Evolutionary conservation across 345 rosid genomes (phyloP).

Genomic region (Linum tenue): DNA sequence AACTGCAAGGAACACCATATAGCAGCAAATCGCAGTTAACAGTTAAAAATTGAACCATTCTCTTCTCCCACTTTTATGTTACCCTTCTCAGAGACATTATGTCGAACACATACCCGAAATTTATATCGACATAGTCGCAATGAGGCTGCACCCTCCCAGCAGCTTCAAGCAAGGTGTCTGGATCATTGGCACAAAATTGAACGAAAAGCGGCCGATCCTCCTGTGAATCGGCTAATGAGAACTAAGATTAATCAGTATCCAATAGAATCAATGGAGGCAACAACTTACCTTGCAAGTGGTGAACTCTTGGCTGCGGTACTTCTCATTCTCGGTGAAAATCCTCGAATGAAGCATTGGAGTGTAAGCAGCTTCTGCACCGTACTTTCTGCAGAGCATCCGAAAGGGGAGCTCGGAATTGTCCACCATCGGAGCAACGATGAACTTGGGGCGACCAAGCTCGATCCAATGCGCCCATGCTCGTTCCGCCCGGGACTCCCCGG

Average conservation of each 20-base stretch:
- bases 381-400: conserved; percentile 84
- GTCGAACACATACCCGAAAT: conserved; percentile 55
- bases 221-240: conserved; percentile 22
- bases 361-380: conserved; percentile 87
- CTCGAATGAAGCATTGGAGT: conserved; percentile 94
- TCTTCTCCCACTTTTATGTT: not conserved
- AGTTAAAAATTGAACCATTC: no score
- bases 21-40: not conserved
- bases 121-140: conserved; percentile 90
- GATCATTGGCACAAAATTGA: conserved; percentile 96
- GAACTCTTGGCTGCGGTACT: conserved; percentile 70
- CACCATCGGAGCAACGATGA: conserved; percentile 93
- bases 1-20: conserved; percentile 31
- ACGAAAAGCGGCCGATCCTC: conserved; percentile 94
- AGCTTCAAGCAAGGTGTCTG: conserved; percentile 64
- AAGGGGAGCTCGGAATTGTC: conserved; percentile 97
- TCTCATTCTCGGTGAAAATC: conserved; percentile 66
- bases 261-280: no score
- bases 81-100: not conserved
- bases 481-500: conserved; percentile 40
- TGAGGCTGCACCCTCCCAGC: conserved; percentile 65
- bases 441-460: conserved; percentile 64
- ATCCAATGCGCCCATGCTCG: conserved; percentile 86
- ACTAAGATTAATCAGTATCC: not conserved
- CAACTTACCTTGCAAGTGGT: conserved; percentile 67